A percentile compares a stretch with the other conserved stretches of the same genome.
Conservation (phyloP, 2,329 filamentous ascomycete species). For the Tolypocladium endophyticum region DNA sequence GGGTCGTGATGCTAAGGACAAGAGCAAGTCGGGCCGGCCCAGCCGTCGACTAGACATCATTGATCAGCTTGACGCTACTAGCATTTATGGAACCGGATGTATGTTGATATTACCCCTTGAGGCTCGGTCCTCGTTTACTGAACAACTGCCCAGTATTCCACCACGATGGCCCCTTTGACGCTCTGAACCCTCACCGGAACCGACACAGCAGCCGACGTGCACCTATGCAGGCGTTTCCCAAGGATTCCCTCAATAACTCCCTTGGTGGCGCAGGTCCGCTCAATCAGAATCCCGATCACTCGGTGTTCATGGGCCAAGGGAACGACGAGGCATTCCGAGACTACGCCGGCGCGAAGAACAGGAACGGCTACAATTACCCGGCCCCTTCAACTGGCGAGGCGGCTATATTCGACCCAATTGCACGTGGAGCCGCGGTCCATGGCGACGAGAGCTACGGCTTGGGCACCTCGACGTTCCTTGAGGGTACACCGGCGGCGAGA, state of each 20-base stretch:
- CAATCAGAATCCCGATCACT: constrained; percentile 71
- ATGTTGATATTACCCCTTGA: constrained; percentile 27
- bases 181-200: constrained; percentile 90
- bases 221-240: constrained; percentile 93
- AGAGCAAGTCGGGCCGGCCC: constrained; percentile 35
- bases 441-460: constrained; percentile 75
- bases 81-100: constrained; percentile 89
- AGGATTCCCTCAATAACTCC: constrained; percentile 84
- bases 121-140: not conserved
- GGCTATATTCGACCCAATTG: constrained; percentile 56
- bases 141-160: constrained; percentile 66
- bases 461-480: constrained; percentile 90
- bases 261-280: constrained; percentile 80
- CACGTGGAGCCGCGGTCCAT: constrained; percentile 63
- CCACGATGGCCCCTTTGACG: constrained; percentile 95
- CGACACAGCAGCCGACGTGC: constrained; percentile 71
- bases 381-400: constrained; percentile 24
- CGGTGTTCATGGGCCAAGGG: constrained; percentile 71
- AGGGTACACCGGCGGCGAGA: constrained; percentile 80
- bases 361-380: constrained; percentile 13
- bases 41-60: constrained; percentile 69
- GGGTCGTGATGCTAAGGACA: constrained; percentile 24
- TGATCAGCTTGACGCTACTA: constrained; percentile 91
- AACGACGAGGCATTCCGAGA: constrained; percentile 82
- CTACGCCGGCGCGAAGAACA: constrained; percentile 40